A percentile compares a stretch with the other conserved stretches of the same genome.
phyloP scores from a whole-genome alignment of 306 rosid species.

The Prunus mira region DNA sequence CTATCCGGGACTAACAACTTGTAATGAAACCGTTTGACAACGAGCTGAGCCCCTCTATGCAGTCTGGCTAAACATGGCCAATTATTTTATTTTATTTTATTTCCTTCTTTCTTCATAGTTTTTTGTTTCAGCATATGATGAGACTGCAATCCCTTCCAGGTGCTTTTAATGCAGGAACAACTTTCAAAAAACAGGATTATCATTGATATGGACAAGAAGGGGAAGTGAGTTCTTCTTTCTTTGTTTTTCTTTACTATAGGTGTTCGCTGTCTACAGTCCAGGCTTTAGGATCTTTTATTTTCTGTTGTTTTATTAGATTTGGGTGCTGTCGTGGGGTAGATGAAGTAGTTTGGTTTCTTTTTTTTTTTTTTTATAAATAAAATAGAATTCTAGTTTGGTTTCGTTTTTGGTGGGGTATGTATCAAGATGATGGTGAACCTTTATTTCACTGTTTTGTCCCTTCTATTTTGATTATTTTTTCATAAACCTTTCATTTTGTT shows the following conservation, averaged over 20 bases:
- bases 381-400: too few species aligned
- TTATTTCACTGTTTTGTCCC: background rate
- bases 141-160: conserved; percentile 52
- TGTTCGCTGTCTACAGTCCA: too few species aligned
- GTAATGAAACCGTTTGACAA: background rate
- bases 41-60: too few species aligned
- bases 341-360: too few species aligned
- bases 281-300: too few species aligned
- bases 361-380: too few species aligned
- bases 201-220: conserved; percentile 80
- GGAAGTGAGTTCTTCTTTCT: conserved; percentile 49
- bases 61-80: background rate
- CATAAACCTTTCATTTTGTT: too few species aligned
- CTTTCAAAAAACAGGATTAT: conserved; percentile 92
- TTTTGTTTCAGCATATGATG: conserved; percentile 4
- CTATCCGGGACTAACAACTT: background rate
- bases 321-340: too few species aligned
- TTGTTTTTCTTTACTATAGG: background rate
- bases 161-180: conserved; percentile 86
- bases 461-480: conserved; percentile 22
- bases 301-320: too few species aligned
- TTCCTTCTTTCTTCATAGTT: background rate
- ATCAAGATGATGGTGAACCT: too few species aligned
- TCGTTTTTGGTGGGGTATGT: too few species aligned
- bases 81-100: too few species aligned